A percentile compares a stretch with the other conserved stretches of the same genome.
phyloP scores from a whole-genome alignment of 768 basidiomycete species.

The Suillus lakei region DNA sequence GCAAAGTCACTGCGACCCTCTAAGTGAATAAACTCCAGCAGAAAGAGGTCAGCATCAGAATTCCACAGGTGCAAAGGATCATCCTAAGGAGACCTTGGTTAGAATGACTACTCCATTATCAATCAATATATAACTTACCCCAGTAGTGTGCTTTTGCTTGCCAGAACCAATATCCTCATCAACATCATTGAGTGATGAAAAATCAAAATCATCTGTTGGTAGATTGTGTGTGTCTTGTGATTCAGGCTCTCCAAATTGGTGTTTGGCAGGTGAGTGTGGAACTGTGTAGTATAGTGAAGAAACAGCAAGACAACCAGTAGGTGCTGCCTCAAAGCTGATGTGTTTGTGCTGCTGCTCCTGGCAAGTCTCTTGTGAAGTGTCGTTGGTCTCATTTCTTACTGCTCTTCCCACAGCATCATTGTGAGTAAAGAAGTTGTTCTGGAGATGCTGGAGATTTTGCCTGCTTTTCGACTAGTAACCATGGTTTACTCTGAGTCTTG shows the following conservation, averaged over 20 bases:
- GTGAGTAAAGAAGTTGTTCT: not conserved
- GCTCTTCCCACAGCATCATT: not conserved
- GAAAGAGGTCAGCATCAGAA: not conserved
- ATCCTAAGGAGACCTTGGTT: constrained; percentile 2
- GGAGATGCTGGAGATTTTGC: not conserved
- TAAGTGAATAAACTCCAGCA: constrained; percentile 2
- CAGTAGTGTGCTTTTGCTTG: not conserved
- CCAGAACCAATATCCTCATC: not conserved
- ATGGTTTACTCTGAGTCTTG: not conserved
- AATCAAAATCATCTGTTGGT: not conserved
- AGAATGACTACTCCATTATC: not conserved
- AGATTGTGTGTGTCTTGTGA: not conserved
- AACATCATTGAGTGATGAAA: not conserved
- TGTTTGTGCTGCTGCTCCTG: not conserved
- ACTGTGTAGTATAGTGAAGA: not conserved
- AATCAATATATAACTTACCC: not conserved
- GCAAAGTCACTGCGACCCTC: not conserved
- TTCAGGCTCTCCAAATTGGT: not conserved
- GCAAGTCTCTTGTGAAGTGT: not conserved
- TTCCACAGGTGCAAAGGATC: constrained; percentile 1
- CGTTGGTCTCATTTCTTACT: not conserved
- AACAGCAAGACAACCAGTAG: not conserved
- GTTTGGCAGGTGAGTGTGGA: not conserved
- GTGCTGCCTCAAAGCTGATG: not conserved
- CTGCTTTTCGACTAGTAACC: not conserved